Conservation (phyloP, 192 early-diverging fungal genomes). For the Podila epicladia region DNA sequence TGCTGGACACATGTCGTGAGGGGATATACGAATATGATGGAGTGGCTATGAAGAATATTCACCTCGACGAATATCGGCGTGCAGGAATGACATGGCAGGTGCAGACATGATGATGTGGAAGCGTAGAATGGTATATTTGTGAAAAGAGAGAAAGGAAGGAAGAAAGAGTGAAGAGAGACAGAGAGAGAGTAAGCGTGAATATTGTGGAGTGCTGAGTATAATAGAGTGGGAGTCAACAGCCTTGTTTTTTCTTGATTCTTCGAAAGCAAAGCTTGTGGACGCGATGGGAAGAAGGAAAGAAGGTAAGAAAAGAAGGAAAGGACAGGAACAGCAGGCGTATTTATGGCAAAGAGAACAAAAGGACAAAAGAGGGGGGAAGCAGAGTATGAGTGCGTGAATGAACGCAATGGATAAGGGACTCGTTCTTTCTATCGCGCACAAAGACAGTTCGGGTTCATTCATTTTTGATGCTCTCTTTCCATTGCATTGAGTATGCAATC, state of each 20-base stretch:
- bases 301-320: background rate
- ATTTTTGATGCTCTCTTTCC: background rate
- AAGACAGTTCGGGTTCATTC: too few species aligned
- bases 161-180: background rate
- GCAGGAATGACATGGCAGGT: slow-evolving; percentile 23
- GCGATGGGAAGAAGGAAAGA: background rate
- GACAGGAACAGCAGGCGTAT: background rate
- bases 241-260: background rate
- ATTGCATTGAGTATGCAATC: background rate
- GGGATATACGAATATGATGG: background rate
- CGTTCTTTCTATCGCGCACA: too few species aligned
- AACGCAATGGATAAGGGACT: background rate
- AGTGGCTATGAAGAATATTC: background rate
- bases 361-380: background rate
- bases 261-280: background rate
- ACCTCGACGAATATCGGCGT: slow-evolving; percentile 32
- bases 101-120: background rate
- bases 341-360: background rate
- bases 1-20: background rate
- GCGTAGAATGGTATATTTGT: background rate
- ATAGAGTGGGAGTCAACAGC: background rate
- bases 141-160: background rate
- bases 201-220: background rate
- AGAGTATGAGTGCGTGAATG: background rate
- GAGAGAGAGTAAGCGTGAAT: slow-evolving; percentile 6